phyloP scores from a whole-genome alignment of 257 asterid species.

The Fraxinus quadrangulata region DNA sequence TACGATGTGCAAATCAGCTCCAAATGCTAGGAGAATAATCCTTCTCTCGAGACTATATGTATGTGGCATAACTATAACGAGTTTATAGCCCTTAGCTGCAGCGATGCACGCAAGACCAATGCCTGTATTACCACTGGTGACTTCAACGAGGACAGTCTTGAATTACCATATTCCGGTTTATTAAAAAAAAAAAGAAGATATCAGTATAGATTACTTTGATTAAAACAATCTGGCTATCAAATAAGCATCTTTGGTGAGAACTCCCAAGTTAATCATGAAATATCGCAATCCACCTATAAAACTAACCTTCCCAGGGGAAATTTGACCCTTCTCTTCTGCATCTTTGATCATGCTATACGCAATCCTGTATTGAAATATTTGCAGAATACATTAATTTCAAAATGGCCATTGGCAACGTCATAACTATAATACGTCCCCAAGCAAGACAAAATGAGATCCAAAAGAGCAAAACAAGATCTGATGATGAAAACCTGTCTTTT shows the following conservation, averaged over 20 bases:
- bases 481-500: slow-evolving; percentile 40
- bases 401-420: neutral
- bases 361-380: slow-evolving; percentile 34
- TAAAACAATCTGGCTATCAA: neutral
- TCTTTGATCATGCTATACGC: slow-evolving; percentile 52
- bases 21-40: slow-evolving; percentile 46
- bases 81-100: slow-evolving; percentile 46
- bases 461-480: neutral
- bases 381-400: neutral
- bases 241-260: neutral
- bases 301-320: slow-evolving; percentile 49
- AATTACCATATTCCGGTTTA: slow-evolving; percentile 17
- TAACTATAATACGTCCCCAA: neutral
- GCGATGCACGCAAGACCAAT: slow-evolving; percentile 55
- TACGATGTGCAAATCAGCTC: slow-evolving; percentile 41
- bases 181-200: neutral
- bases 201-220: neutral
- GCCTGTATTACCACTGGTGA: slow-evolving; percentile 52
- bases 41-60: slow-evolving; percentile 45
- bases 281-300: neutral
- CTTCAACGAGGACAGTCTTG: slow-evolving; percentile 47
- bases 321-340: slow-evolving; percentile 56
- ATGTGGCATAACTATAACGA: slow-evolving; percentile 44
- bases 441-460: neutral
- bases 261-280: neutral